Evolutionary conservation across 148 eudicot genomes (phyloP), one percentile per base, ranked within the genome.

Genomic region (Selenicereus undatus): DNA sequence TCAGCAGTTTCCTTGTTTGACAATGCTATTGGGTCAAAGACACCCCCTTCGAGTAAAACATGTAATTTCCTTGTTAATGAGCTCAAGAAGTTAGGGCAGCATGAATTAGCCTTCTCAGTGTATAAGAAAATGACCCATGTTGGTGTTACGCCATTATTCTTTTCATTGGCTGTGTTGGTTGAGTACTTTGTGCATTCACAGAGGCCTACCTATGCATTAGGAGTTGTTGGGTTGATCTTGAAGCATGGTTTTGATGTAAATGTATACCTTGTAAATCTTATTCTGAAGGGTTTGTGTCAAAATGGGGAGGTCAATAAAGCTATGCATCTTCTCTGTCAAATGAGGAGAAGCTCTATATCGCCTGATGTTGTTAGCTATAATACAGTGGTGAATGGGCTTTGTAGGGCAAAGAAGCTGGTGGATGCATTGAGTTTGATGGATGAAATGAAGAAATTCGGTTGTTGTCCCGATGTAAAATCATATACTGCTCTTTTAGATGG

Each of bases 211-310:
- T 87, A 86, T 58, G 95, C 89, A 2, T 56, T 93, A 81, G 93
- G 86, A 62, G 87, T 81, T 11, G 54, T 93, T 68, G 91, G 94
- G 50, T 76, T 79, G 88, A 86, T 94, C 8, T 22, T 91, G 73
- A 94, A 94, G 83, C 85, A 79, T 10, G 94, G 93, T 21, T 94
- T 73, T 82, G 82, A 45, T 71, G 83, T 86, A 70, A 87, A 81
- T 71, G 80, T 76, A 22, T 91, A 90, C 77, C 83, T 79, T 76
- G 81, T 85, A 79, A 94, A 94, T 89, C 79, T 88, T 74, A 66
- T 93, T 52, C 79, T 94, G 75, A 92, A 91, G 83, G 91, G 90
- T 30, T 79, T 94, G 22, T 94, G 98, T 80, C 60, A 80, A 74
- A 85, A 76, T 54, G 84, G 89, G 8, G 85, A 88, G 68, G 85